Conservation (phyloP, 2,329 filamentous ascomycete genomes). For the Pseudogymnoascus sp. region DNA sequence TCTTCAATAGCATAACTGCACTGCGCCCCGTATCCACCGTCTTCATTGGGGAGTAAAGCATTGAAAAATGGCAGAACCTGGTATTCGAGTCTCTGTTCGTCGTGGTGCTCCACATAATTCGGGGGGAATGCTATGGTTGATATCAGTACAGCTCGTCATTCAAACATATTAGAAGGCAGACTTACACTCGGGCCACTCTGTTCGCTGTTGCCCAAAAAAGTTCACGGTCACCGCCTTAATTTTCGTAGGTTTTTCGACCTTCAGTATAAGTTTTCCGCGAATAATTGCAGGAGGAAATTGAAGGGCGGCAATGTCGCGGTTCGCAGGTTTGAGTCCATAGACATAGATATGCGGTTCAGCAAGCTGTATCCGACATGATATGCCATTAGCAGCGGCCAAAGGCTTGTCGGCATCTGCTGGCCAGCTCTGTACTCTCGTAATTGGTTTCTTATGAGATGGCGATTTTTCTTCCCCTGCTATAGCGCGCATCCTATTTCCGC, state of each 20-base stretch:
- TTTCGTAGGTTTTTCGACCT: constrained; percentile 82
- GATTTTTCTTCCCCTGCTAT: constrained; percentile 31
- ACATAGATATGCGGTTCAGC: constrained; percentile 77
- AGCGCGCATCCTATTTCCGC: neutral
- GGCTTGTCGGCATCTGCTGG: constrained; percentile 54
- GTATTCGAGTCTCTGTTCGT: constrained; percentile 78
- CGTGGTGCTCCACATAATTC: constrained; percentile 71
- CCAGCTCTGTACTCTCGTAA: constrained; percentile 30
- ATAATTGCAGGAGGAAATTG: constrained; percentile 62
- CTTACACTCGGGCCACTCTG: constrained; percentile 91
- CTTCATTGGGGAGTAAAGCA: constrained; percentile 56
- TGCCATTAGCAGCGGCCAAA: constrained; percentile 68
- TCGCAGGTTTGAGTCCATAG: constrained; percentile 68
- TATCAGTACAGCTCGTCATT: neutral
- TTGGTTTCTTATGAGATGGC: constrained; percentile 19
- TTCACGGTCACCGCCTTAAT: constrained; percentile 86
- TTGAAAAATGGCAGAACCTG: constrained; percentile 94
- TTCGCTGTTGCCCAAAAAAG: constrained; percentile 76
- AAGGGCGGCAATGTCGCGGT: constrained; percentile 34
- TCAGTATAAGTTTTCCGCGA: constrained; percentile 73
- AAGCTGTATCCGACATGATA: constrained; percentile 65
- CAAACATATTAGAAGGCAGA: constrained; percentile 21
- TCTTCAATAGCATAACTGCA: constrained; percentile 44
- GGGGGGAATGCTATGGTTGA: constrained; percentile 65
- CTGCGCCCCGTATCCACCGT: constrained; percentile 52